These are phyloP conservation scores for Blastocystis sp. DNA, from an alignment of 352 stramenopile genomes.

Conservation along the genomic window DNA sequence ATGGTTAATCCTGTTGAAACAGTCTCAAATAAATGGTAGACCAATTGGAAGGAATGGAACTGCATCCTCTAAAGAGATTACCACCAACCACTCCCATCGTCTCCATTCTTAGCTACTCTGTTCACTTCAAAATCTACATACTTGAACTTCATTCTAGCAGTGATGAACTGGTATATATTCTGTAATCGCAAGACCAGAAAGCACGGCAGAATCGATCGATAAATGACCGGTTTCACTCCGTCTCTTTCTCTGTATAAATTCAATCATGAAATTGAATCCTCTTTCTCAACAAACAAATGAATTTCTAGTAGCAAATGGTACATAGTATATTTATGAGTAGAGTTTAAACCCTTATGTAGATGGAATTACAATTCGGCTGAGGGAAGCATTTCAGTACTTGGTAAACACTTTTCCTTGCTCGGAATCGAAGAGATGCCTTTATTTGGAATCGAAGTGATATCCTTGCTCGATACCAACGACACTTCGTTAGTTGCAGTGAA, in stretches of 20 bases:
- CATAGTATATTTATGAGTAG: background rate
- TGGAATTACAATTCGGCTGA: no score
- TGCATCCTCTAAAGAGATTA: no score
- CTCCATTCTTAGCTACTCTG: no score
- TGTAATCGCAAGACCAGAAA: background rate
- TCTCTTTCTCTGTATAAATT: background rate
- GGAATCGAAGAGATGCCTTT: no score
- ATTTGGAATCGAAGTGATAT: no score
- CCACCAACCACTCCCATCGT: no score
- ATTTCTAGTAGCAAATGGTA: background rate
- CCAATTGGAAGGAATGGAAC: background rate
- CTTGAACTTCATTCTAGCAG: constrained; percentile 50
- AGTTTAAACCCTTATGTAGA: no score
- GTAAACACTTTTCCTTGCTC: no score
- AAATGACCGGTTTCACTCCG: constrained; percentile 2
- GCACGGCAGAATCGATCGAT: background rate
- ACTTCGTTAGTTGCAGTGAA: no score
- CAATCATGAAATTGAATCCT: background rate
- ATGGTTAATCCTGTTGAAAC: background rate
- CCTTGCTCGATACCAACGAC: no score
- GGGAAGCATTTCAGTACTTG: no score
- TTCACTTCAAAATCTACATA: background rate
- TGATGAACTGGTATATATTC: constrained; percentile 61
- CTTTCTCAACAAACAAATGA: constrained; percentile 23
- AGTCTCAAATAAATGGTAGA: background rate